These are phyloP conservation scores for Microbotryum lychnidis-dioicae DNA, from an alignment of 1,284 basidiomycete genomes.

Conservation along the genomic window DNA sequence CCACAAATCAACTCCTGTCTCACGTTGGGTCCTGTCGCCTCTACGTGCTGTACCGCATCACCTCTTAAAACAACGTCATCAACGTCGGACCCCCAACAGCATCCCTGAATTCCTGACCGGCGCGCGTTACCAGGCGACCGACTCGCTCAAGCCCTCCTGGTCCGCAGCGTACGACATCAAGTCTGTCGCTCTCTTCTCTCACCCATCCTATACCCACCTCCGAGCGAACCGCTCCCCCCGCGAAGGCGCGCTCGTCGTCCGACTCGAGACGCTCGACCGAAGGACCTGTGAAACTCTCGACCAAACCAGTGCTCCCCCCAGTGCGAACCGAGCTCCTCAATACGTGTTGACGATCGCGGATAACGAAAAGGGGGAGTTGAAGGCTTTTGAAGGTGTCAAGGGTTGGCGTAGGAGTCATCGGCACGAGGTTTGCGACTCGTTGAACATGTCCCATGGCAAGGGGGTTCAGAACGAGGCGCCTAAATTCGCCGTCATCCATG, in stretches of 20 bases:
- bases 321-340: slow-evolving; percentile 10
- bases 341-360: slow-evolving; percentile 19
- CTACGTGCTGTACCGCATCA: too few species aligned
- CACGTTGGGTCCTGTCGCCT: too few species aligned
- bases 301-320: slow-evolving; percentile 25
- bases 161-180: slow-evolving; percentile 40
- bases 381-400: slow-evolving; percentile 2
- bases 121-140: slow-evolving; percentile 34
- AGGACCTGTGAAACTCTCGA: slow-evolving; percentile 37
- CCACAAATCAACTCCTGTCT: slow-evolving; percentile 3
- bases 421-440: slow-evolving; percentile 27
- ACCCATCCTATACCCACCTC: slow-evolving; percentile 38
- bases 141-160: slow-evolving; percentile 32
- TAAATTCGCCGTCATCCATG: slow-evolving; percentile 24
- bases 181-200: slow-evolving; percentile 35
- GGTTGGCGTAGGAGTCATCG: slow-evolving; percentile 26
- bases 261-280: slow-evolving; percentile 40
- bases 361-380: slow-evolving; percentile 4
- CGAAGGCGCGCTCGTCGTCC: slow-evolving; percentile 39
- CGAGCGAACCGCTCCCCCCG: slow-evolving; percentile 37
- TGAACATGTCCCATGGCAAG: slow-evolving; percentile 17
- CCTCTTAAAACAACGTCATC: not conserved
- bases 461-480: slow-evolving; percentile 23
- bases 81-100: slow-evolving; percentile 13
- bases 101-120: slow-evolving; percentile 36